These are phyloP conservation scores for Cystobasidium ongulense DNA, from an alignment of 768 basidiomycete genomes.

Conservation along the genomic window DNA sequence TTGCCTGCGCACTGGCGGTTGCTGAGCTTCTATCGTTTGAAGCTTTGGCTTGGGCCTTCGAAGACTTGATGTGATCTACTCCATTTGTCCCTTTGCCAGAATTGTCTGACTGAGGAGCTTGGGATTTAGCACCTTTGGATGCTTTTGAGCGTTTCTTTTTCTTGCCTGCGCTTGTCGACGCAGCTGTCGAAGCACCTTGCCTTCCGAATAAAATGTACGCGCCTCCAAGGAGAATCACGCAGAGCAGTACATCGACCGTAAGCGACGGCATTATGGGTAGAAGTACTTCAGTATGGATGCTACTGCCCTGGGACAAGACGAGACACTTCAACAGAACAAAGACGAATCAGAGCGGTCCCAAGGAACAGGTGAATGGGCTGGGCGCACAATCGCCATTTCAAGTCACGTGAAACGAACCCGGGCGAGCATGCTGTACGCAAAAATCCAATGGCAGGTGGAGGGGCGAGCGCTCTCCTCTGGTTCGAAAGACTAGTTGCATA, in stretches of 20 bases:
- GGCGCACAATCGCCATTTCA: too few relatives aligned
- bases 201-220: background rate
- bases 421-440: too few relatives aligned
- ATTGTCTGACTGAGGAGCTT: background rate
- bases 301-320: background rate
- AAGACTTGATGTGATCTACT: background rate
- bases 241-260: background rate
- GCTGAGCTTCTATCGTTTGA: too few relatives aligned
- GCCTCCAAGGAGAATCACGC: background rate
- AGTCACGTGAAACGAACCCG: too few relatives aligned
- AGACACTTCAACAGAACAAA: background rate
- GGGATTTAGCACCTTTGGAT: background rate
- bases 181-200: background rate
- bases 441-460: too few relatives aligned
- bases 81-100: background rate
- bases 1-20: too few relatives aligned
- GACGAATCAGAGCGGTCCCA: too few relatives aligned
- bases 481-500: too few relatives aligned
- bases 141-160: slow-evolving; percentile 12
- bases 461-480: too few relatives aligned
- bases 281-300: too few relatives aligned
- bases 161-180: background rate
- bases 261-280: background rate
- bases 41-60: background rate
- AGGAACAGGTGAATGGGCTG: too few relatives aligned